Evolutionary conservation across 331 rosid genomes (phyloP), one percentile per base, ranked within the genome.

Genomic region (Pyracantha coccinea): DNA sequence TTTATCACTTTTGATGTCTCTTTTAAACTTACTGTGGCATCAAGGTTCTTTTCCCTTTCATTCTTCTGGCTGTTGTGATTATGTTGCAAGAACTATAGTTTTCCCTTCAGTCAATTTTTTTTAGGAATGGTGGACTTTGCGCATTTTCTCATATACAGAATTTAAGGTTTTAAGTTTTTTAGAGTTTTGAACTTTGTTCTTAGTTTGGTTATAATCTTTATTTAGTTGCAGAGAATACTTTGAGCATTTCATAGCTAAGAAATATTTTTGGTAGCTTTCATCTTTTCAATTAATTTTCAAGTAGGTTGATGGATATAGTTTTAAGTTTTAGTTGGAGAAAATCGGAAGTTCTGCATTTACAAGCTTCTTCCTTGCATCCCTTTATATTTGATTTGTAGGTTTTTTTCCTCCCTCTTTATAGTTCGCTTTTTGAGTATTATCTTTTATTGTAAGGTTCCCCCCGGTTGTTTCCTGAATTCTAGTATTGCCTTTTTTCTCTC

Each of bases 1-100:
- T 85, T 81, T 64, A 79, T 78, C 60, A 83, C 86, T 76, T 86
- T 63, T 71, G 68, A 62, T 61, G 83, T 61, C 29, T 23, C 78
- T 68, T 55, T 70, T 17, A 17, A 31, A 21, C 63, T 4, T 21
- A 24, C 63, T 21, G 50, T 29, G 2, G 32, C 6, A 25, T 29
- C 73, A 47, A 77, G 31, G 21, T 63, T 17, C 9, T 61, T 27
- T 27, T 63, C 33, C 14, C 19, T 15, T 63, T 28, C 24, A 9
- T 31, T 54, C 10, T 27, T 77, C 21, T 25, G 25, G 33, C 75
- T 62, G 59, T 62, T n/a, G 12, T 64, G 19, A 5, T 25, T 59
- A 24, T 59, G 31, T 24, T 23, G 65, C 32, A 59, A 73, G 75
- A 47, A 38, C 59, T 73, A 45, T 71, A 66, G 72, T 59, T 71